phyloP scores from a whole-genome alignment of 2,329 filamentous ascomycete genomes.

The Arthrobotrys iridis region DNA sequence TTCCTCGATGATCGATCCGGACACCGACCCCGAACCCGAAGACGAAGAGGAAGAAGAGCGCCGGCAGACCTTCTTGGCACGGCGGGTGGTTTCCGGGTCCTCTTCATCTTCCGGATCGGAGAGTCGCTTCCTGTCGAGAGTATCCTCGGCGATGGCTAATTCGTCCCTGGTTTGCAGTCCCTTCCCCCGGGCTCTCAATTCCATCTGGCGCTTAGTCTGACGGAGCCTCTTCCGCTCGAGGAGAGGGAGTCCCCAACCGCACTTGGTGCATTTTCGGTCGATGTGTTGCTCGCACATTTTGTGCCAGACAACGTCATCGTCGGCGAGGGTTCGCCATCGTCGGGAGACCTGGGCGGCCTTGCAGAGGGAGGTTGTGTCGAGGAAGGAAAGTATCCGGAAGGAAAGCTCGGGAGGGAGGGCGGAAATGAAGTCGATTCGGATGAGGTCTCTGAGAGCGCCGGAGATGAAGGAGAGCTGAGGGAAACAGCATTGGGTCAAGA shows the following conservation, averaged over 20 bases:
- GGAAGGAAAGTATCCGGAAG: constrained; percentile 89
- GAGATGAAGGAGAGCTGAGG: constrained; percentile 94
- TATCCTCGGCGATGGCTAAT: neutral
- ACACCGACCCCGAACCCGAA: no score
- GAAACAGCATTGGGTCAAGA: constrained; percentile 96
- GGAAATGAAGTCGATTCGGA: constrained; percentile 95
- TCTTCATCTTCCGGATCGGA: constrained; percentile 61
- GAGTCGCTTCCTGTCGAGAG: constrained; percentile 32
- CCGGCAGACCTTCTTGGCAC: constrained; percentile 49
- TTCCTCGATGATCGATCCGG: constrained; percentile 58
- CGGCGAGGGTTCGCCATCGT: constrained; percentile 87
- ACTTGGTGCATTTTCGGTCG: constrained; percentile 90
- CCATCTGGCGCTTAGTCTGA: constrained; percentile 86
- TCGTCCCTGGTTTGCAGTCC: constrained; percentile 62
- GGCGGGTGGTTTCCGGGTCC: constrained; percentile 58
- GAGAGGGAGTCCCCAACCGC: constrained; percentile 91
- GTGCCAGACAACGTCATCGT: constrained; percentile 97
- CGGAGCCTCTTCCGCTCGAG: constrained; percentile 87
- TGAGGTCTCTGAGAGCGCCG: constrained; percentile 87
- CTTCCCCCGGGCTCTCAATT: constrained; percentile 72
- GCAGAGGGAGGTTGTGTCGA: constrained; percentile 93
- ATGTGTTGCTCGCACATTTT: constrained; percentile 98
- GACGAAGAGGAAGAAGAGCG: constrained; percentile 8
- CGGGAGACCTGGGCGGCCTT: constrained; percentile 94
- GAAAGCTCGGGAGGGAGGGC: constrained; percentile 89